Percentiles rank a stretch among this genome's conserved stretches.
Conservation (phyloP, 2,329 filamentous ascomycete genomes). For the Calycina herbarum region DNA sequence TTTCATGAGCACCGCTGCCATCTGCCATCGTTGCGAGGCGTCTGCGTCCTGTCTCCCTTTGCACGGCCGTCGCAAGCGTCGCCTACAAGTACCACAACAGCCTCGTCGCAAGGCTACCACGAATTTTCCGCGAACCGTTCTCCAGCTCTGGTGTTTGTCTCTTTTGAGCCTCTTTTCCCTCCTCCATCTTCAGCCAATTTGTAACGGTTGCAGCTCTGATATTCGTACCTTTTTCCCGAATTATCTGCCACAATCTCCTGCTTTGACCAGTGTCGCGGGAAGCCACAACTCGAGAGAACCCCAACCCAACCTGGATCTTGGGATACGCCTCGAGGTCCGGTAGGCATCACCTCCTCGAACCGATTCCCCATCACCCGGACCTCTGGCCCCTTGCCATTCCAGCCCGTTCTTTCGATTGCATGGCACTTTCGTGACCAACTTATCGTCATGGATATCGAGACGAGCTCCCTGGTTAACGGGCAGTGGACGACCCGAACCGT, state of each 20-base stretch:
- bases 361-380: not conserved
- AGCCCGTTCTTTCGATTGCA: not conserved
- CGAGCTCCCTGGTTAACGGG: constrained; percentile 36
- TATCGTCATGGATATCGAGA: constrained; percentile 35
- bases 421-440: not conserved
- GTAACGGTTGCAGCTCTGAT: not conserved
- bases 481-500: constrained; percentile 39
- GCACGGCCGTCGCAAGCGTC: not conserved
- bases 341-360: not conserved
- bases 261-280: constrained; percentile 4
- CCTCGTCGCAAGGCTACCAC: constrained; percentile 13
- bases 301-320: not conserved
- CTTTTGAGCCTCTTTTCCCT: not conserved
- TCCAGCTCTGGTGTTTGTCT: not conserved
- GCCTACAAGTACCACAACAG: constrained; percentile 5
- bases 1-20: constrained; percentile 10
- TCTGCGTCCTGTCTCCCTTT: not conserved
- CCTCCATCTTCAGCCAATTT: not conserved
- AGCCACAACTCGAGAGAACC: not conserved
- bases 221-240: not conserved
- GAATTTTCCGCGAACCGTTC: not conserved
- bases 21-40: constrained; percentile 1
- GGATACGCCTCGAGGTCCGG: not conserved
- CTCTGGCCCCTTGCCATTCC: not conserved
- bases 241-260: not conserved